Evolutionary conservation across 2,329 filamentous ascomycete species (phyloP), one percentile per base, ranked within the genome.

Genomic region (Hypomyces perniciosus): DNA sequence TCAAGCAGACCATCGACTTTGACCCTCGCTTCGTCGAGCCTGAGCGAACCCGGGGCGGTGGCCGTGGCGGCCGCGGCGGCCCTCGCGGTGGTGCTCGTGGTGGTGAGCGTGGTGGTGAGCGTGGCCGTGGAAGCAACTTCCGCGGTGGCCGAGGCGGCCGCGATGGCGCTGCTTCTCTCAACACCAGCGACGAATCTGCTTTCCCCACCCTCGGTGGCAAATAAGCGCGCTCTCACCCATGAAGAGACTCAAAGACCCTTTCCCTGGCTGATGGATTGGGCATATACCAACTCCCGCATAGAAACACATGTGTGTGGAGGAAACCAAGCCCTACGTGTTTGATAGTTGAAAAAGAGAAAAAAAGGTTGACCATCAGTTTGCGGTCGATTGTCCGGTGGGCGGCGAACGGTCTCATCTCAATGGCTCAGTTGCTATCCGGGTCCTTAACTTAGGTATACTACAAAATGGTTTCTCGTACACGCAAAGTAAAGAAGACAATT

Each of bases 1-100:
- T 87, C 75, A 96, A 96, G 86, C 83, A 88, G 72, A 73, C 87
- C 68, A 70, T 97, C 64, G 90, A 95, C 66, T 88, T 96, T 59
- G 91, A 96, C 72, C 83, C 90, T 75, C 82, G 87, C 67, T 90
- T 80, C 69, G 79, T 88, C 62, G 88, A 92, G 76, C 78, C 80
- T 53, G 78, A 84, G 61, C 81, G 83, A 57, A 64, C 72, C 59
- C 71, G 77, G 53, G 72, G 73, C 57, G 74, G 76, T 59, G 77
- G 80, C 60, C 71, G 78, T 59, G 72, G 77, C 51, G 74, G 75
- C 55, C 76, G 78, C 59, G 78, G 80, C 56, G 78, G 74, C 53
- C 70, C 69, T 60, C 72, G 76, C 56, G 73, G 73, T 44, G 70
- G 68, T 20, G 20, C 20, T 48, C 71, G 77, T 64, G 74, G 73